A percentile compares a stretch with the other conserved stretches of the same genome.
These are phyloP conservation scores for Pyrenochaeta sp. DNA, from an alignment of 2,329 filamentous ascomycete species.

Conservation along the genomic window DNA sequence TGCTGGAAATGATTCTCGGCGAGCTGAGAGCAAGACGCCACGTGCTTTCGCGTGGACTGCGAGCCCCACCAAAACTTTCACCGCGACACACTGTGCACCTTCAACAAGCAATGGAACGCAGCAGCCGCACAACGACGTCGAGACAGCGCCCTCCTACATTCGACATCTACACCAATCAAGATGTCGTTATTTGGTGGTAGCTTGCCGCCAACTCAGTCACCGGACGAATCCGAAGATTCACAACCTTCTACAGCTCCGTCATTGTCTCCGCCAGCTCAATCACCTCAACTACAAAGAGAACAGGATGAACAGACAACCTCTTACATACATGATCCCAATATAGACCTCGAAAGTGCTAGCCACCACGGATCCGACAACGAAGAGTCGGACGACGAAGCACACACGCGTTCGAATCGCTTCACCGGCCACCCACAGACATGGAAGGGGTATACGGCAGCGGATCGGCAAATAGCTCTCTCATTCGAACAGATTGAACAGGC, in stretches of 20 bases:
- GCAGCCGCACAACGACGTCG: neutral
- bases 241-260: slow-evolving; percentile 7
- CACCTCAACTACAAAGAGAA: slow-evolving; percentile 19
- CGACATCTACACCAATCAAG: slow-evolving; percentile 32
- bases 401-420: slow-evolving; percentile 71
- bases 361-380: neutral
- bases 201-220: slow-evolving; percentile 17
- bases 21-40: slow-evolving; percentile 6
- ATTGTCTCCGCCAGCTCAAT: slow-evolving; percentile 11
- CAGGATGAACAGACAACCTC: slow-evolving; percentile 4
- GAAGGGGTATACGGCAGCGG: slow-evolving; percentile 67
- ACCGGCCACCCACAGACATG: slow-evolving; percentile 73
- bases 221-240: slow-evolving; percentile 21
- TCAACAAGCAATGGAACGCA: slow-evolving; percentile 10
- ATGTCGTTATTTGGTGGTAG: slow-evolving; percentile 52
- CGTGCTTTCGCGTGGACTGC: slow-evolving; percentile 22
- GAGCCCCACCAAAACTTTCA: slow-evolving; percentile 17
- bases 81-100: slow-evolving; percentile 7
- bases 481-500: slow-evolving; percentile 69
- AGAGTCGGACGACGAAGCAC: slow-evolving; percentile 13
- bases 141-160: slow-evolving; percentile 9
- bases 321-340: no score
- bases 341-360: no score
- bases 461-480: slow-evolving; percentile 69
- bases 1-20: neutral